Conservation (phyloP, 1,284 basidiomycete species). For the Psilocybe mexicana region DNA sequence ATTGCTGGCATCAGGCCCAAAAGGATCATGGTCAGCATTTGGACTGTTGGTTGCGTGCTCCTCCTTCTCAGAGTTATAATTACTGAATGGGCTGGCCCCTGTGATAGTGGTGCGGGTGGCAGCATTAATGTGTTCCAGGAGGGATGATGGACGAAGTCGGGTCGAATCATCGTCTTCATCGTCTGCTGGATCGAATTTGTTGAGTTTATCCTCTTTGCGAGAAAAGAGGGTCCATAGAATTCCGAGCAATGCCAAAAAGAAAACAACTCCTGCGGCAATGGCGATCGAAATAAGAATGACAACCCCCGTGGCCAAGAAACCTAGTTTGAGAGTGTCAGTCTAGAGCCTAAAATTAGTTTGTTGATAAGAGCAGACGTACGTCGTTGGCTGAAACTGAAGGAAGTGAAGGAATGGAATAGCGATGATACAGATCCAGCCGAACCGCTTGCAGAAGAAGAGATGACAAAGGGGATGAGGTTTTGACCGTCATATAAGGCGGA, state of each 20-base stretch:
- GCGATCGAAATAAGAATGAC: conserved; percentile 98
- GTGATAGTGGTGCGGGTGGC: conserved; percentile 79
- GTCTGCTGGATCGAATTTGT: conserved; percentile 57
- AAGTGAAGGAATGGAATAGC: conserved; percentile 79
- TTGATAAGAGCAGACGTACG: conserved; percentile 48
- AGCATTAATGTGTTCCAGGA: conserved; percentile 86
- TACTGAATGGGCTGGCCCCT: conserved; percentile 56
- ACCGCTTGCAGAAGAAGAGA: conserved; percentile 69
- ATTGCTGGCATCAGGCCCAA: conserved; percentile 71
- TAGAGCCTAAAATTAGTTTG: conserved; percentile 6
- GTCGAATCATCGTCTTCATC: conserved; percentile 77
- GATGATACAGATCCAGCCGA: conserved; percentile 73
- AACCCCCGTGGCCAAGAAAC: conserved; percentile 86
- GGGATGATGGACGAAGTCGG: conserved; percentile 74
- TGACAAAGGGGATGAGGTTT: conserved; percentile 82
- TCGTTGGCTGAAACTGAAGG: conserved; percentile 72
- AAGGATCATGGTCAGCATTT: conserved; percentile 51
- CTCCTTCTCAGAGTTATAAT: conserved; percentile 53
- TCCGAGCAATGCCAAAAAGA: conserved; percentile 85
- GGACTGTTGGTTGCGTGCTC: conserved; percentile 33
- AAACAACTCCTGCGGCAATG: conserved; percentile 92
- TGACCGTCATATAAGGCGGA: conserved; percentile 88
- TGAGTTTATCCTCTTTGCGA: conserved; percentile 67
- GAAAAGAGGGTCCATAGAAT: conserved; percentile 89
- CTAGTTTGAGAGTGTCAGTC: conserved; percentile 41